phyloP scores from a whole-genome alignment of 2,329 filamentous ascomycete genomes.

The Xylariales sp. region DNA sequence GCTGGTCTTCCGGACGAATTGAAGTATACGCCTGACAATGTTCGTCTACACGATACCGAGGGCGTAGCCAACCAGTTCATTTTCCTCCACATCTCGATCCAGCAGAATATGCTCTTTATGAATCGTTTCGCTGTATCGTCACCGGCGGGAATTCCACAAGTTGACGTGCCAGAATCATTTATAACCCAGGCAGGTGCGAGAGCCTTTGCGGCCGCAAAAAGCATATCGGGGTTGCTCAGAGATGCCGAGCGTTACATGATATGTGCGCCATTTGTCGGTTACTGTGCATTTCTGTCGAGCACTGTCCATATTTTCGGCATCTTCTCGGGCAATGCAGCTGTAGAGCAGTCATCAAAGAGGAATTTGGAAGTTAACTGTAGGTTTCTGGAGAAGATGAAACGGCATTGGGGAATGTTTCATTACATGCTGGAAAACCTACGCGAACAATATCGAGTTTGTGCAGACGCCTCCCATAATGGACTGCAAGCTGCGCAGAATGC shows the following conservation, averaged over 20 bases:
- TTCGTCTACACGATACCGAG: conserved; percentile 79
- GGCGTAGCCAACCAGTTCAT: conserved; percentile 87
- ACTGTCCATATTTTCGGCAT: conserved; percentile 93
- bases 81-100: conserved; percentile 83
- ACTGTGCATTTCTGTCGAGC: conserved; percentile 88
- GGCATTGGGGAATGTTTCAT: conserved; percentile 97
- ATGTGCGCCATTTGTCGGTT: conserved; percentile 88
- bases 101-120: conserved; percentile 87
- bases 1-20: conserved; percentile 65
- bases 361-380: conserved; percentile 85
- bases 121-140: conserved; percentile 80
- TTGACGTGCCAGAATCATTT: conserved; percentile 74
- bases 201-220: conserved; percentile 78
- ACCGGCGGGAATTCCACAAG: conserved; percentile 57
- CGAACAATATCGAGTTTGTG: conserved; percentile 78
- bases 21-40: conserved; percentile 75
- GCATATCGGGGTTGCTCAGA: conserved; percentile 78
- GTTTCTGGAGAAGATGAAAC: conserved; percentile 92
- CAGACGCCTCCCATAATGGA: conserved; percentile 73
- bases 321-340: conserved; percentile 74
- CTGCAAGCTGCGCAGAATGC: conserved; percentile 43
- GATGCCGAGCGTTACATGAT: conserved; percentile 77
- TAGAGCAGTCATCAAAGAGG: conserved; percentile 75
- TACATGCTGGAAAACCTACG: conserved; percentile 93
- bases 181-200: conserved; percentile 69